These are phyloP conservation scores for Phellinidium pouzarii DNA, from an alignment of 1,284 basidiomycete genomes.

Conservation along the genomic window DNA sequence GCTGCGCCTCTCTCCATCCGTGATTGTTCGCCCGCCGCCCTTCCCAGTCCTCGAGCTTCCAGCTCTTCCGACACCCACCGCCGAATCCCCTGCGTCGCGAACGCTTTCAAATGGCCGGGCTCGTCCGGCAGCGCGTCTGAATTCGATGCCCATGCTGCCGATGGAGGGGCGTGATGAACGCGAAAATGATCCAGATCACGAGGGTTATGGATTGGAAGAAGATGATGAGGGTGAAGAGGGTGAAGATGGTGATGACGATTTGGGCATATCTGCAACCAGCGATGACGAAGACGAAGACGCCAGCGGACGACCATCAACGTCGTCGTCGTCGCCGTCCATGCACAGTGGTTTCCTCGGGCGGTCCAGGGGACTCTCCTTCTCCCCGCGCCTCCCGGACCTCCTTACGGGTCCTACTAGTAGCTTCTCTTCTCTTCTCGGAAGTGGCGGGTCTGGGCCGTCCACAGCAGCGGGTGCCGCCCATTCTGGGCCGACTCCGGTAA, in stretches of 20 bases:
- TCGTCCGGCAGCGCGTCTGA: constrained; percentile 27
- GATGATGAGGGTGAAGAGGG: constrained; percentile 34
- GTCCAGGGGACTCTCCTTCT: not conserved
- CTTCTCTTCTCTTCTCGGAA: not conserved
- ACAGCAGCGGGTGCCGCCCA: not conserved
- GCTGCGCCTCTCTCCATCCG: constrained; percentile 42
- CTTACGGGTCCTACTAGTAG: not conserved
- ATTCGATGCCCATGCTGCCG: constrained; percentile 44
- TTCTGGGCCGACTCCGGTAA: not conserved
- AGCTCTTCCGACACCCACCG: constrained; percentile 28
- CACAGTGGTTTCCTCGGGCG: not conserved
- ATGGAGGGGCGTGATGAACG: constrained; percentile 34
- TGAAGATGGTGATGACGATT: constrained; percentile 25
- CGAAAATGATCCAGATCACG: constrained; percentile 34
- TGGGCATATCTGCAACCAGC: constrained; percentile 20
- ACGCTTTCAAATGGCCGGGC: not conserved
- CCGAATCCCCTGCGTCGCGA: constrained; percentile 19
- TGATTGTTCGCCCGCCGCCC: constrained; percentile 42
- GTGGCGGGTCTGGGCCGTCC: not conserved
- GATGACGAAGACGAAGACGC: constrained; percentile 30
- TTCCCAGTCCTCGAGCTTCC: constrained; percentile 47
- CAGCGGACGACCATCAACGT: constrained; percentile 15
- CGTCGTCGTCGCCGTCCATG: not conserved
- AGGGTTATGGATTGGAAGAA: constrained; percentile 30
- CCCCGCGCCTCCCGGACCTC: not conserved